A percentile compares a stretch with the other conserved stretches of the same genome.
Conservation (phyloP, 1,284 basidiomycete genomes). For the Sanghuangporus sanghuang region DNA sequence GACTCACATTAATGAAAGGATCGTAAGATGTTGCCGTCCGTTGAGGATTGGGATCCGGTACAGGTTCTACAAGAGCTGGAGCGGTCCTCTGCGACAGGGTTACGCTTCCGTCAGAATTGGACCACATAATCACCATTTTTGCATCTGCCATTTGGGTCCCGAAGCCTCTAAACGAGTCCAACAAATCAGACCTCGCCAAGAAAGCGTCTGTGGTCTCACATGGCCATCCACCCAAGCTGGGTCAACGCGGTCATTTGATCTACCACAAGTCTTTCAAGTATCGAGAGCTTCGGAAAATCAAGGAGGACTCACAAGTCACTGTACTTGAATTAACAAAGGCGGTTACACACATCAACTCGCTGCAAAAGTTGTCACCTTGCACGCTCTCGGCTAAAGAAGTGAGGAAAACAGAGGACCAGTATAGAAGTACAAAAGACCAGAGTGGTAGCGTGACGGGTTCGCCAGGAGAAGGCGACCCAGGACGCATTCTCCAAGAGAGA, state of each 20-base stretch:
- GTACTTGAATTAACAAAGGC: conserved; percentile 37
- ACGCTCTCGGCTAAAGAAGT: conserved; percentile 22
- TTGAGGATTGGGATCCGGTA: conserved; percentile 35
- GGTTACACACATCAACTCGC: conserved; percentile 39
- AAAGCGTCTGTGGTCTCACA: conserved; percentile 29
- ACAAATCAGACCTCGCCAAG: conserved; percentile 2
- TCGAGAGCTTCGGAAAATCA: background rate
- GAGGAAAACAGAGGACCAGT: background rate
- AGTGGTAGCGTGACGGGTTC: background rate
- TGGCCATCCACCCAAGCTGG: conserved; percentile 50
- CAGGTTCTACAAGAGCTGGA: conserved; percentile 41
- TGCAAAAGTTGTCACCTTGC: conserved; percentile 39
- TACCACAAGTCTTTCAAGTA: conserved; percentile 21
- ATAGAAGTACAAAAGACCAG: background rate
- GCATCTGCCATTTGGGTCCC: conserved; percentile 42
- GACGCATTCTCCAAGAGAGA: background rate
- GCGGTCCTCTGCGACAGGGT: conserved; percentile 41
- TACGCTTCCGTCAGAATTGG: conserved; percentile 35
- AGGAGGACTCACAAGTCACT: conserved; percentile 37
- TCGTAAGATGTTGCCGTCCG: conserved; percentile 25
- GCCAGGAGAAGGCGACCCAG: background rate
- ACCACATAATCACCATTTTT: conserved; percentile 41
- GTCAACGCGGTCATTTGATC: conserved; percentile 41
- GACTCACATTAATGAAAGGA: conserved; percentile 21
- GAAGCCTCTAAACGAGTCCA: conserved; percentile 42